Evolutionary conservation across 2,329 filamentous ascomycete genomes (phyloP).

Genomic region (Colletotrichum paranaense): DNA sequence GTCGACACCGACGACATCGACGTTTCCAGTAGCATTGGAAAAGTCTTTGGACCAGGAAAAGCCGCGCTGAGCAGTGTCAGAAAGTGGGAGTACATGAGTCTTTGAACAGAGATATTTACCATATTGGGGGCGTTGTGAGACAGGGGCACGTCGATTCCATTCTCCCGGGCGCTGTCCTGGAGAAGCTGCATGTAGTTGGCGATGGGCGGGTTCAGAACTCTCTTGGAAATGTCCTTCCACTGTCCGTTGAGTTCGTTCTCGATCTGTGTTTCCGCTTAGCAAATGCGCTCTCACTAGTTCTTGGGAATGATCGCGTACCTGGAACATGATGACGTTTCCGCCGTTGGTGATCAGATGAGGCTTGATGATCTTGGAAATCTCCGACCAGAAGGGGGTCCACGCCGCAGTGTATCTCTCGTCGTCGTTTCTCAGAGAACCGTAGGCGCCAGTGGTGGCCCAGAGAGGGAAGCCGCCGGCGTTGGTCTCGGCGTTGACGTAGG

Average conservation of each 20-base stretch:
- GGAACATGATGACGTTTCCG: constrained; percentile 65
- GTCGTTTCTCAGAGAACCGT: constrained; percentile 63
- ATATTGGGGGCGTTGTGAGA: constrained; percentile 71
- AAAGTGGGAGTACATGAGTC: too few relatives aligned
- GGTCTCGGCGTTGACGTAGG: constrained; percentile 73
- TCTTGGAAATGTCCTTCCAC: constrained; percentile 52
- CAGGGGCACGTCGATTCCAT: constrained; percentile 69
- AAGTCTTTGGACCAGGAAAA: constrained; percentile 72
- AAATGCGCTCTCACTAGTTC: neutral
- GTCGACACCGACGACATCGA: constrained; percentile 65
- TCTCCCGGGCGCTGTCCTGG: constrained; percentile 62
- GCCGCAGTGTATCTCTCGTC: constrained; percentile 63
- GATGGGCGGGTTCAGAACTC: constrained; percentile 59
- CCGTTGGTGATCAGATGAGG: constrained; percentile 67
- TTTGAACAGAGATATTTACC: too few relatives aligned
- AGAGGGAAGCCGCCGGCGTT: constrained; percentile 71
- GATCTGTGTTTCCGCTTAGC: constrained; percentile 48
- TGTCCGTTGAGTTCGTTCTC: constrained; percentile 66
- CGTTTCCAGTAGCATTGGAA: constrained; percentile 64
- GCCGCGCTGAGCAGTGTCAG: constrained; percentile 43
- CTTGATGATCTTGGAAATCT: constrained; percentile 61
- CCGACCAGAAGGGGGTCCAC: constrained; percentile 64
- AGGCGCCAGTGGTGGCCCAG: constrained; percentile 71
- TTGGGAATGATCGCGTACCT: constrained; percentile 10
- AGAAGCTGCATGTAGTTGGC: constrained; percentile 69